Conservation (phyloP, 495 filamentous ascomycete genomes). For the Aspergillus homomorphus region DNA sequence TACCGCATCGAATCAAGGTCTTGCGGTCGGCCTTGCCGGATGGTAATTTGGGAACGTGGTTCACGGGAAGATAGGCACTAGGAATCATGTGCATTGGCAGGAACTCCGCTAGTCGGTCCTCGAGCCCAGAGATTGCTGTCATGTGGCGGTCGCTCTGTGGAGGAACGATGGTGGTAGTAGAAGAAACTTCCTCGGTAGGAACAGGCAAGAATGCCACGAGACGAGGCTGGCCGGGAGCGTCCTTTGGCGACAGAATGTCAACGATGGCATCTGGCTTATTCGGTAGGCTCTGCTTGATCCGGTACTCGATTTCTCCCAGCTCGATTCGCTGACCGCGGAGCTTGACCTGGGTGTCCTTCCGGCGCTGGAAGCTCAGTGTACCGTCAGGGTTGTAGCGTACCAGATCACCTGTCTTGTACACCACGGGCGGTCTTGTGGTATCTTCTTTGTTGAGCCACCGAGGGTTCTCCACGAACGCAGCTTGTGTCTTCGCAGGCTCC, state of each 20-base stretch:
- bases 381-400: conserved; percentile 66
- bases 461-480: conserved; percentile 37
- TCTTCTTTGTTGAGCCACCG: neutral
- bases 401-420: conserved; percentile 74
- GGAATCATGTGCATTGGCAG: conserved; percentile 16
- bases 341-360: conserved; percentile 60
- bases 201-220: conserved; percentile 14
- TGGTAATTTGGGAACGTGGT: conserved; percentile 3
- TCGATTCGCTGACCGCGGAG: conserved; percentile 40
- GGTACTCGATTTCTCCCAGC: conserved; percentile 35
- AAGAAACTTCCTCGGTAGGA: neutral
- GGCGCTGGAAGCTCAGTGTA: conserved; percentile 65
- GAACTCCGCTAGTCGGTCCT: conserved; percentile 7
- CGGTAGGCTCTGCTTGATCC: conserved; percentile 14
- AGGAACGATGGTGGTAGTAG: neutral
- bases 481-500: conserved; percentile 35
- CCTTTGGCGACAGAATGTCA: conserved; percentile 12
- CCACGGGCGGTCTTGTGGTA: neutral
- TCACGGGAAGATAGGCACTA: conserved; percentile 3
- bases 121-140: conserved; percentile 3
- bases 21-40: conserved; percentile 16
- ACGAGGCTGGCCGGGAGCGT: conserved; percentile 14
- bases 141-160: conserved; percentile 1
- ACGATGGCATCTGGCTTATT: conserved; percentile 13
- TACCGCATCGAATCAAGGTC: conserved; percentile 9